Base-by-base conservation (phyloP, 2,329 filamentous ascomycete species). In the Sporothrix variecibatus region DNA sequence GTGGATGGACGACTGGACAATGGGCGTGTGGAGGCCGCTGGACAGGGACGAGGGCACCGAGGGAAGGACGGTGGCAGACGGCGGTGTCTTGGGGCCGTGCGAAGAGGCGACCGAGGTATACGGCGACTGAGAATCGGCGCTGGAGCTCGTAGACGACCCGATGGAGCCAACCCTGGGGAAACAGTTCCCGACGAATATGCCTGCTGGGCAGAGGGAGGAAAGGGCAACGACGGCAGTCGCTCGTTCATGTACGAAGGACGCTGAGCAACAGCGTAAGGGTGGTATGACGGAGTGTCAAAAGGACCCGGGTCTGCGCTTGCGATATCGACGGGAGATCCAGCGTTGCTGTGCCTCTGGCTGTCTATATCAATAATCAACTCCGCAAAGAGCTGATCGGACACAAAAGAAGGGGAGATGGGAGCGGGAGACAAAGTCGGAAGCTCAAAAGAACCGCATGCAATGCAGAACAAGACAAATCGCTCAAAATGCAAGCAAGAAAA, bases 321-420 rank as follows among this genome's bases (percentile, higher is more conserved):
- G 92, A 92, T 82, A 94, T 92, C 85, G 93, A 93, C 86, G 93
- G 93, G 84, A 95, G 91, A 93, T 95, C 94, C 94, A 97, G 94
- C 88, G 95, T 96, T 92, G 90, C 93, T 93, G 74, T 73, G 71
- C 38, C 70, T 53, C 53, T 49, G 64, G 53, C n/a, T 65, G 53
- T 28, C 56, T 51, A 15, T 11, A 40, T 58, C 31, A n/a, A 53
- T 28, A 49, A 65, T 20, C 71, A 65, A 43, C 56, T 72, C 56
- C 12, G 56, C 20, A 11, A 64, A 43, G 40, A 71, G 68, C 23
- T 69, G 67, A 38, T 15, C 20, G 34, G 51, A 38, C n/a, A 58
- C 43, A 26, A 46, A 49, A 31, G 12, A 69, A 20, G 28, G 34
- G 3, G 51, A 31, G 9, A 28, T 6, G n/a, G 28, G 46, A 23